Base-by-base conservation (phyloP, 441 rosid genomes). In the Gossypium gossypioides region DNA sequence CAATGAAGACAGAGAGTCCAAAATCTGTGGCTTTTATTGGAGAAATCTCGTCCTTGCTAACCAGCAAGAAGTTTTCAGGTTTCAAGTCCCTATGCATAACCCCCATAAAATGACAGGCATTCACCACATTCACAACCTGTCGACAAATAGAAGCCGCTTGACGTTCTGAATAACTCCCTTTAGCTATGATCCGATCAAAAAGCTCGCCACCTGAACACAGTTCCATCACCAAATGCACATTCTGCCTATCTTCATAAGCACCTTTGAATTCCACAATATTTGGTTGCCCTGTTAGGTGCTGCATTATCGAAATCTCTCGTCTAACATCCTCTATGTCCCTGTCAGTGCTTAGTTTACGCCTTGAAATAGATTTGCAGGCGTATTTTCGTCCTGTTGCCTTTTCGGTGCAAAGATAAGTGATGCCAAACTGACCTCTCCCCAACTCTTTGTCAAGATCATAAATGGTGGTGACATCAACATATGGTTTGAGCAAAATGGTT, bases 71-170 rank as follows among this genome's bases (percentile, higher is more conserved):
- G 72, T 88, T 86, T 81, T 88, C 88, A 32, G 93, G 93, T 83
- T 88, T 88, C 74, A 88, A 71, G 75, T 89, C 91, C 51, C 87
- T 77, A 65, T 88, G 93, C 76, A 85, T 80, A 75, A 87, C 88
- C 0, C 93, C 93, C 93, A 87, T 87, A 68, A 87, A 89, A 75
- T 85, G 89, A 74, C 93, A 87, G 21, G 75, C 91, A 77, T 87
- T 84, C 62, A 85, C 91, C 68, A 84, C 87, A 60, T 83, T 87
- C 66, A 89, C 84, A 46, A 89, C 81, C 85, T 87, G 91, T 76
- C 88, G 71, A 48, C 76, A 73, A 37, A 89, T 78, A 4, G 72
- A 73, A 32, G 87, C 87, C 12, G 93, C 93, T 78, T 83, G 87
- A 68, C 77, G 79, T 74, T 87, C 91, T 2, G 91, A 81, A 70